Base-by-base conservation (phyloP, 192 early-diverging fungal species). In the Linnemannia exigua region DNA sequence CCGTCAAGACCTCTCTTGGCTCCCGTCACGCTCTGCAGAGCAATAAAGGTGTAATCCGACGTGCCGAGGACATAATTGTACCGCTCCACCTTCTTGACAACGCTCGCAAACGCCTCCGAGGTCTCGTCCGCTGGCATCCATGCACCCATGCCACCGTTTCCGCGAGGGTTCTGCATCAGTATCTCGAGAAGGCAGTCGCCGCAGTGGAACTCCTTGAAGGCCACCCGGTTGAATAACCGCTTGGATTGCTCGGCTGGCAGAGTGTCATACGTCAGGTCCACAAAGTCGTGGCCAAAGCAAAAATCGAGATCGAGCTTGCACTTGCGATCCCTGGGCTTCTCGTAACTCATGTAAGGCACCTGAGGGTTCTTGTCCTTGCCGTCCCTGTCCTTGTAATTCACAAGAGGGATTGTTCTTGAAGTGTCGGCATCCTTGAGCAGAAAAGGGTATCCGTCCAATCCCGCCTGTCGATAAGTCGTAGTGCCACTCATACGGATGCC, bases 391-490 rank as follows among this genome's bases (percentile, higher is more conserved):
- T 66, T n/a, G 33, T 11, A 17, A 1, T 46, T 48, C 0, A 12
- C 31, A 8, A 74, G 20, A 36, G 77, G 75, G 19, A 75, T 68
- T 1, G 71, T 71, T 50, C 75, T 80, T 2, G 77, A 80, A 5
- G 81, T 80, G 47, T 81, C 79, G 5, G 75, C 68, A 15, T 20
- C 52, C 5, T 37, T 19, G 0, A 78, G 8, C 46, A 84, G 6
- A 70, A 73, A 81, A 1, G 88, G 88, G 51, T 77, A 88, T n/a
- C 88, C 88, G 58, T 88, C 88, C 61, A 85, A 33, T n/a, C 79
- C 82, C 15, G 88, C 70, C 33, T 78, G 67, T 37, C 46, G 48
- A 70, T 85, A 88, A 1, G 12, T 20, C 0, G 83, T 82, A 0
- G 82, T 78, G 20, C 79, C 77, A 71, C 82, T 79, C 74, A 75